Evolutionary conservation across 2,329 filamentous ascomycete species (phyloP).

Genomic region (Chrysoporthe deuterocubensis): DNA sequence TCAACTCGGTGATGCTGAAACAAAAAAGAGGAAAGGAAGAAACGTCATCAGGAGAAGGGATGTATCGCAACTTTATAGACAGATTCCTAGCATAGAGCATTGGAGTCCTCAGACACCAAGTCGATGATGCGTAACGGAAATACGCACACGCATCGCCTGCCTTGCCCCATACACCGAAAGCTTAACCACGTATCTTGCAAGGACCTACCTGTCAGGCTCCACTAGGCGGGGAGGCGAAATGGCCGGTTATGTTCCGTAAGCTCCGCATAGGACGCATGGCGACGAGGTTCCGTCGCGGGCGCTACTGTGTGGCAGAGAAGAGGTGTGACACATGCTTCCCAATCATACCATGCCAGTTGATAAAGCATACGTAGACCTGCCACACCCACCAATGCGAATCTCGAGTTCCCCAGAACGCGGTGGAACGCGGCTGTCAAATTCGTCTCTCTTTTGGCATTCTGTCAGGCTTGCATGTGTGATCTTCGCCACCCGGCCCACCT

Average conservation of each 20-base stretch:
- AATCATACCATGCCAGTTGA: slow-evolving; percentile 2
- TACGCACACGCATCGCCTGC: slow-evolving; percentile 17
- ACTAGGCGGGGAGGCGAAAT: slow-evolving; percentile 12
- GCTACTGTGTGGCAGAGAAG: neutral
- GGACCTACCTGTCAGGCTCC: slow-evolving; percentile 8
- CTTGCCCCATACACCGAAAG: slow-evolving; percentile 8
- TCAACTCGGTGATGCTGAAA: slow-evolving; percentile 7
- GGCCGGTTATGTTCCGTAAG: neutral
- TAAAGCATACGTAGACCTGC: slow-evolving; percentile 17
- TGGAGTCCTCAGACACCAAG: slow-evolving; percentile 11
- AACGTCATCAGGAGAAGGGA: neutral
- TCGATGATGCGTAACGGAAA: slow-evolving; percentile 15
- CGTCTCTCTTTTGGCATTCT: neutral
- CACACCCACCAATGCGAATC: neutral
- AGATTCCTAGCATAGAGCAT: neutral
- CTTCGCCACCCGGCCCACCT: slow-evolving; percentile 14
- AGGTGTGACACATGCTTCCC: neutral
- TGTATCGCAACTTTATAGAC: slow-evolving; percentile 19
- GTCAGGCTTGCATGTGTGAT: neutral
- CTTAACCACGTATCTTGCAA: slow-evolving; percentile 13
- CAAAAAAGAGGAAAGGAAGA: neutral
- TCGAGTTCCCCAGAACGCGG: neutral
- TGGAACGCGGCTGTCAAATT: neutral
- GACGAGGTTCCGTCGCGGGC: neutral
- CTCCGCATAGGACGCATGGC: neutral